Percentiles rank a stretch among this genome's conserved stretches.
Evolutionary conservation across 139 green algal species (phyloP).

Genomic region (Micractinium conductrix): DNA sequence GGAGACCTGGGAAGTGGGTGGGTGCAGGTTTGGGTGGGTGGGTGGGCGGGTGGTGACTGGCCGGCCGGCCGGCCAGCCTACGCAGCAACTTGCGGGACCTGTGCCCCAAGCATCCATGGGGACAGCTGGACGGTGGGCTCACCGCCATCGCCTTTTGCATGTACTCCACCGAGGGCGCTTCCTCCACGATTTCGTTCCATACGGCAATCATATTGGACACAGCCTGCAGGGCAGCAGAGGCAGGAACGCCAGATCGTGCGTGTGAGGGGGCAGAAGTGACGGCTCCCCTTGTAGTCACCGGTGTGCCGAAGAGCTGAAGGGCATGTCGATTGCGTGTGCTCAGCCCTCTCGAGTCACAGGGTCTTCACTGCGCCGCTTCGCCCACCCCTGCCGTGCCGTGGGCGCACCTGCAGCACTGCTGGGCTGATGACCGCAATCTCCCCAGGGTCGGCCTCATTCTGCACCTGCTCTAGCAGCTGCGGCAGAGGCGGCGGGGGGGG

Average conservation of each 20-base stretch:
- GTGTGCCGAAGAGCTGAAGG: not conserved
- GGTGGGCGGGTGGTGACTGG: too few relatives aligned
- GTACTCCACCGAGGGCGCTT: not conserved
- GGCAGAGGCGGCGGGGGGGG: too few relatives aligned
- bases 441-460: not conserved
- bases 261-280: not conserved
- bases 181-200: not conserved
- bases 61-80: too few relatives aligned
- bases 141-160: constrained; percentile 22
- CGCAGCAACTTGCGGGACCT: too few relatives aligned
- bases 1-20: too few relatives aligned
- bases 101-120: too few relatives aligned
- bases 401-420: not conserved
- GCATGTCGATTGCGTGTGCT: not conserved
- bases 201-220: not conserved
- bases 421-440: not conserved
- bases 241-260: not conserved
- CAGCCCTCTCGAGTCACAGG: not conserved
- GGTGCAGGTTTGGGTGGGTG: too few relatives aligned
- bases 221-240: not conserved
- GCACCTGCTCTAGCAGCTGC: constrained; percentile 4
- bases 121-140: too few relatives aligned
- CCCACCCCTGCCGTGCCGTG: not conserved
- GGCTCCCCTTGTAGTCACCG: not conserved
- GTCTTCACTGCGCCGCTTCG: not conserved